Base-by-base conservation (phyloP, 2,329 filamentous ascomycete genomes). In the Diaporthe caulivora region DNA sequence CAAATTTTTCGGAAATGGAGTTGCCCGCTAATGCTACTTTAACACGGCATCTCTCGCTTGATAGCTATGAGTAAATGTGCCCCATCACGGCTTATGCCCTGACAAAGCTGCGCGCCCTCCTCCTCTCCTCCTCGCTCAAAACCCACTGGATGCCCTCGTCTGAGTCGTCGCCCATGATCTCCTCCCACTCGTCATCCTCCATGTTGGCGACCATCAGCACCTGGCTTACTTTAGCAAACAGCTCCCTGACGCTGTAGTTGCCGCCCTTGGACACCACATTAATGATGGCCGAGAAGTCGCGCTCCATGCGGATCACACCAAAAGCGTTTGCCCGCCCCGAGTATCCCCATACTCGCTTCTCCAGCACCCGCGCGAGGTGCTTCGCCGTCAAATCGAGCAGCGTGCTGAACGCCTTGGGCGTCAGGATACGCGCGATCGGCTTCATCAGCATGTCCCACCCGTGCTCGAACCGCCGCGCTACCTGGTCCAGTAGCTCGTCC, bases 131-230 rank as follows among this genome's bases (percentile, higher is more conserved):
- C 54, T 88, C 87, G 73, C 88, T 92, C 76, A 95, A 78, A 58
- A 92, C 88, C 93, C 93, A 95, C 67, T 88, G 87, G 79, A 97
- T 91, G 15, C 90, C 93, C 65, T 90, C 92, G 17, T 91, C 89
- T 47, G 85, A 87, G 42, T 86, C 83, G 53, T 87, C 83, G 9
- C 82, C 79, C 51, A 83, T 81, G 51, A 95, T 83, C 82, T 97
- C 95, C 62, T 96, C 94, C 94, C 95, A 98, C 83, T 98, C 96
- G 73, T 98, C 95, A 44, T 97, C 94, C 81, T 98, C 95, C 95
- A 98, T 97, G 78, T 95, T 96, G 80, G 96, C 92, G 21, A 98
- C 91, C 86, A 97, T 91, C 72, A 93, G 90, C 78, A 98, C 92
- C 86, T 98, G 95, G 74, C 89, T 88, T 73, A 93, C 94, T 79